These are phyloP conservation scores for Jaminaea rosea DNA, from an alignment of 1,284 basidiomycete genomes.

Conservation along the genomic window DNA sequence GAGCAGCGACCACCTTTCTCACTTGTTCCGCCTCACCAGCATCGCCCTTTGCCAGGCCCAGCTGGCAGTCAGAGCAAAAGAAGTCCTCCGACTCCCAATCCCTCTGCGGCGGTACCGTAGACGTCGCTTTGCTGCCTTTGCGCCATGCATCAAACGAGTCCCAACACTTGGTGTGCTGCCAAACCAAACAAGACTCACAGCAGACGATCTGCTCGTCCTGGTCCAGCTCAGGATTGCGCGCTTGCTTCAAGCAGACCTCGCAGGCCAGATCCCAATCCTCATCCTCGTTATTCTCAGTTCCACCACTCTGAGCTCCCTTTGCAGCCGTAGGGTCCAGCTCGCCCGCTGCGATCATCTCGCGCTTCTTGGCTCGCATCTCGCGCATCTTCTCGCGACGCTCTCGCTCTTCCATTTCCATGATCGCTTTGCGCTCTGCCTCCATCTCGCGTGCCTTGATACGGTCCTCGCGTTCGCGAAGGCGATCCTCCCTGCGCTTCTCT, in stretches of 20 bases:
- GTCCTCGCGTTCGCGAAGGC: constrained; percentile 49
- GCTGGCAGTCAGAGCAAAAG: constrained; percentile 27
- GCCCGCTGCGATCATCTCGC: constrained; percentile 53
- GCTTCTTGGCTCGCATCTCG: constrained; percentile 55
- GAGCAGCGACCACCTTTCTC: constrained; percentile 13
- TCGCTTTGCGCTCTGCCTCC: constrained; percentile 31
- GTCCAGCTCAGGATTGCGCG: constrained; percentile 60
- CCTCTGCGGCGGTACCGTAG: too few species aligned
- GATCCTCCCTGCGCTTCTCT: constrained; percentile 48
- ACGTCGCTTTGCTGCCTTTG: too few species aligned
- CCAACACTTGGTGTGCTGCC: constrained; percentile 52
- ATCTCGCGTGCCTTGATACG: constrained; percentile 45
- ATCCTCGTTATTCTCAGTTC: constrained; percentile 27
- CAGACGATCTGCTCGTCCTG: constrained; percentile 66
- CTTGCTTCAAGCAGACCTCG: constrained; percentile 64
- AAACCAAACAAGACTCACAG: constrained; percentile 67
- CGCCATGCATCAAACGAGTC: constrained; percentile 28
- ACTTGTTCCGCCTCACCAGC: constrained; percentile 11
- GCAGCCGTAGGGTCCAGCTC: constrained; percentile 11
- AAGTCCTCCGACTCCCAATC: constrained; percentile 36
- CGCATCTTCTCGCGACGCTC: constrained; percentile 24
- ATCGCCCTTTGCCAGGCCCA: constrained; percentile 15
- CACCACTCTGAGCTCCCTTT: not conserved
- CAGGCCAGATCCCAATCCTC: constrained; percentile 75
- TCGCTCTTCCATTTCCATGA: constrained; percentile 34